phyloP scores from a whole-genome alignment of 805 yeast species.

The Metschnikowia kunwiensis region DNA sequence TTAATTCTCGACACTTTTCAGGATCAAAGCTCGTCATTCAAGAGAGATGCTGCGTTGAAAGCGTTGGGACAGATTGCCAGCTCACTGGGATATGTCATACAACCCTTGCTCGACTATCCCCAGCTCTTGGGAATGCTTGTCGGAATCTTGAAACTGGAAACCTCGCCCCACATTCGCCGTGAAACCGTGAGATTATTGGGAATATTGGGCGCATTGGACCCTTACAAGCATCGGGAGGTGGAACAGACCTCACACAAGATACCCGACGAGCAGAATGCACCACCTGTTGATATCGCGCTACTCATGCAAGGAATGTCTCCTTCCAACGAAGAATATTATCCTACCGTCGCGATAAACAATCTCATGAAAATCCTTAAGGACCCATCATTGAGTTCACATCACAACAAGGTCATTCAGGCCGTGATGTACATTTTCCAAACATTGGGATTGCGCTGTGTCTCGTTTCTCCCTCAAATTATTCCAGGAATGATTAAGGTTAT shows the following conservation, averaged over 20 bases:
- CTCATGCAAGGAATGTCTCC: conserved; percentile 95
- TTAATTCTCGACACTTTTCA: conserved; percentile 81
- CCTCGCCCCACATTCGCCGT: conserved; percentile 67
- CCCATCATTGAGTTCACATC: conserved; percentile 79
- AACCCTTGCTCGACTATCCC: conserved; percentile 89
- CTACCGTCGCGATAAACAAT: conserved; percentile 88
- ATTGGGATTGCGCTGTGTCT: conserved; percentile 81
- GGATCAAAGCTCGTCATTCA: conserved; percentile 85
- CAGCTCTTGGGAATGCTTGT: conserved; percentile 79
- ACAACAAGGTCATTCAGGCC: conserved; percentile 90
- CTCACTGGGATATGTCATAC: conserved; percentile 92
- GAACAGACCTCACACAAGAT: conserved; percentile 62
- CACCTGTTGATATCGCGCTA: conserved; percentile 85
- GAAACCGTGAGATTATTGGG: conserved; percentile 90
- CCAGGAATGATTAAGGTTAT: conserved; percentile 86
- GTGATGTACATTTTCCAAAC: conserved; percentile 88
- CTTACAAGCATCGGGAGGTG: conserved; percentile 89
- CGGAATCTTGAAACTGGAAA: conserved; percentile 77
- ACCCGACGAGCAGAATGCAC: conserved; percentile 75
- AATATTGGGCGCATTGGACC: conserved; percentile 93
- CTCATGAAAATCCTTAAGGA: conserved; percentile 82
- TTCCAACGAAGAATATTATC: conserved; percentile 86
- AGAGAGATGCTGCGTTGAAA: conserved; percentile 84
- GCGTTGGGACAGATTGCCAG: conserved; percentile 86
- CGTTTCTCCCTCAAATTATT: conserved; percentile 82